Conservation (phyloP, 2,329 filamentous ascomycete species). For the Fulvia fulva region DNA sequence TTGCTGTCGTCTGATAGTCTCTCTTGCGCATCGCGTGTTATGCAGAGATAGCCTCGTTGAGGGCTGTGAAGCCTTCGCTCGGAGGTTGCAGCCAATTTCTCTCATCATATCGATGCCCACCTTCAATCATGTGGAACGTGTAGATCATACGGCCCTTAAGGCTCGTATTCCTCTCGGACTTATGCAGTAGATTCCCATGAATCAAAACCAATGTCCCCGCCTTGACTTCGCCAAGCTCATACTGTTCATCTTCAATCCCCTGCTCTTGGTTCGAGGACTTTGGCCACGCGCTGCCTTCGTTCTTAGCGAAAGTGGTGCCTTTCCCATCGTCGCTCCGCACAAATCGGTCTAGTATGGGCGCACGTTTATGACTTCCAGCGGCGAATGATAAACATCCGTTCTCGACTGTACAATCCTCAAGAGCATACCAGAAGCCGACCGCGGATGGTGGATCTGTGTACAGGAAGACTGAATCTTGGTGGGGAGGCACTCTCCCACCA, state of each 20-base stretch:
- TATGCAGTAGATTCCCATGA: conserved; percentile 91
- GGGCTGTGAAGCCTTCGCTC: conserved; percentile 61
- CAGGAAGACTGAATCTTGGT: conserved; percentile 89
- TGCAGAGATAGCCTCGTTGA: conserved; percentile 21
- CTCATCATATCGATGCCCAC: conserved; percentile 71
- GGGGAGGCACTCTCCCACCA: conserved; percentile 81
- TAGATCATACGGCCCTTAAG: conserved; percentile 88
- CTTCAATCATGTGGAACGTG: conserved; percentile 95
- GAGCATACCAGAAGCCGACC: conserved; percentile 94
- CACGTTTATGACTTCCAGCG: conserved; percentile 73
- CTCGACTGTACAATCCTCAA: conserved; percentile 81
- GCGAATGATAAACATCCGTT: conserved; percentile 90
- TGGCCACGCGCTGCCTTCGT: conserved; percentile 50
- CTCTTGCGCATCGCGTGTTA: not conserved
- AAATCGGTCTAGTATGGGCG: conserved; percentile 67
- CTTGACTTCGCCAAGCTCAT: conserved; percentile 81
- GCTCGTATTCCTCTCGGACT: conserved; percentile 90
- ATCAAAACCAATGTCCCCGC: conserved; percentile 88
- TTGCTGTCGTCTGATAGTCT: too few species aligned
- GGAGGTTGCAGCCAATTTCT: conserved; percentile 93
- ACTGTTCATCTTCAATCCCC: conserved; percentile 50
- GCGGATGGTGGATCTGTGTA: conserved; percentile 86
- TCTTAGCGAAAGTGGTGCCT: conserved; percentile 54
- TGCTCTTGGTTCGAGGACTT: conserved; percentile 32
- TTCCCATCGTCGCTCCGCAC: conserved; percentile 64